Conservation (phyloP, 2,329 filamentous ascomycete species). For the Malbranchea zuffiana region DNA sequence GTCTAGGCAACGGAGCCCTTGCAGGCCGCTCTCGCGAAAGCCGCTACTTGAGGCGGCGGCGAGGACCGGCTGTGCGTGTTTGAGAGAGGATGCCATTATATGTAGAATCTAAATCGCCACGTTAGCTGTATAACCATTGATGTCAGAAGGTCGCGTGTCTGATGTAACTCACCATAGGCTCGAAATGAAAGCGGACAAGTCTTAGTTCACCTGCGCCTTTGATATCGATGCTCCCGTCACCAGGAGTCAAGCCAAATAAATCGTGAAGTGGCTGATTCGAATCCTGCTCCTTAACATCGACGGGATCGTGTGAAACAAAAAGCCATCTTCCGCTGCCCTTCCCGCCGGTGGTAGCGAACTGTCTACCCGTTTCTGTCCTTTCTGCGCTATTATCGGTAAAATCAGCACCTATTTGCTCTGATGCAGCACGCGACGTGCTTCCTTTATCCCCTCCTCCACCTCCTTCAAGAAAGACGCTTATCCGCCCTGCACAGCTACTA, state of each 20-base stretch:
- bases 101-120: slow-evolving; percentile 66
- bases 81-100: slow-evolving; percentile 62
- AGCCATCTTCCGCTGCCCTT: slow-evolving; percentile 82
- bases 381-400: neutral
- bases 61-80: slow-evolving; percentile 64
- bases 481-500: slow-evolving; percentile 79
- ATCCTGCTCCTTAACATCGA: slow-evolving; percentile 28
- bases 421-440: slow-evolving; percentile 10
- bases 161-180: slow-evolving; percentile 65
- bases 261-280: slow-evolving; percentile 26
- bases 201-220: slow-evolving; percentile 39
- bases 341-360: slow-evolving; percentile 57
- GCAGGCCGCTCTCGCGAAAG: slow-evolving; percentile 79
- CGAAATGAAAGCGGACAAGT: slow-evolving; percentile 77
- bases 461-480: slow-evolving; percentile 80
- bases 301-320: slow-evolving; percentile 73
- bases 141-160: slow-evolving; percentile 7
- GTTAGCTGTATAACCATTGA: neutral
- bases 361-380: slow-evolving; percentile 14
- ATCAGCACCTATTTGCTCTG: neutral
- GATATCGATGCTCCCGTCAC: slow-evolving; percentile 23
- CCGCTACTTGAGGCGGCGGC: slow-evolving; percentile 68
- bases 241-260: slow-evolving; percentile 36
- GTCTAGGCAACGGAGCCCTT: slow-evolving; percentile 46
- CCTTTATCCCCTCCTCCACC: slow-evolving; percentile 29